Evolutionary conservation across 169 alveolate species (phyloP).

Genomic region (Toxoplasma gondii): DNA sequence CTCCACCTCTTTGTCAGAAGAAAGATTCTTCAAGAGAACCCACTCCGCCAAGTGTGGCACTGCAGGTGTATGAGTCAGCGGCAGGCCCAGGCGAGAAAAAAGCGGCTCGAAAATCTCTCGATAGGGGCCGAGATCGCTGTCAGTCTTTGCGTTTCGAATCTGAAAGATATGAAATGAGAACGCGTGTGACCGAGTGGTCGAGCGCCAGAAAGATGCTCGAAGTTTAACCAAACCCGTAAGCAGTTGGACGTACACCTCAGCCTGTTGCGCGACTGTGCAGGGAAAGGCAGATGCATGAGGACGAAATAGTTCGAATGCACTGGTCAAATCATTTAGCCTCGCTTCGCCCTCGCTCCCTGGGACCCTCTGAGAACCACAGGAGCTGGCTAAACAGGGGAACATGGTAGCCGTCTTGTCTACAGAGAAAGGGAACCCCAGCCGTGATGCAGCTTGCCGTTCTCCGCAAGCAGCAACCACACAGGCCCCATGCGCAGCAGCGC

Average conservation of each 20-base stretch:
- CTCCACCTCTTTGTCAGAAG: not conserved
- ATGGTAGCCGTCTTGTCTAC: too few relatives aligned
- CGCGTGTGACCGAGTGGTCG: not conserved
- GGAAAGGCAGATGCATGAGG: not conserved
- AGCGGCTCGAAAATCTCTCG: not conserved
- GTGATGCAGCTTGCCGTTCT: too few relatives aligned
- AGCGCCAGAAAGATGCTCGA: not conserved
- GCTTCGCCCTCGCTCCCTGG: not conserved
- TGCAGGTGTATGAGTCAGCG: not conserved
- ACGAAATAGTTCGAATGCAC: not conserved
- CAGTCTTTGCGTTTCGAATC: not conserved
- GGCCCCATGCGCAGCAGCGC: too few relatives aligned
- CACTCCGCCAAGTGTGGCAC: not conserved
- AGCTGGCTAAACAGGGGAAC: too few relatives aligned
- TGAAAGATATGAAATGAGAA: slow-evolving; percentile 11
- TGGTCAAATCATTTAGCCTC: not conserved
- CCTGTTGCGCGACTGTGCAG: not conserved
- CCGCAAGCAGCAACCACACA: too few relatives aligned
- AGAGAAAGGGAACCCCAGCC: too few relatives aligned
- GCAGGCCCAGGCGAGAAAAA: not conserved
- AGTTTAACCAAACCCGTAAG: not conserved
- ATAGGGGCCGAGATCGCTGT: not conserved
- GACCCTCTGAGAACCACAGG: too few relatives aligned
- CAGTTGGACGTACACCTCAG: slow-evolving; percentile 5
- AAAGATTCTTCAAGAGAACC: not conserved